phyloP scores from a whole-genome alignment of 164 flowering plant species.

The Annona squamosa region DNA sequence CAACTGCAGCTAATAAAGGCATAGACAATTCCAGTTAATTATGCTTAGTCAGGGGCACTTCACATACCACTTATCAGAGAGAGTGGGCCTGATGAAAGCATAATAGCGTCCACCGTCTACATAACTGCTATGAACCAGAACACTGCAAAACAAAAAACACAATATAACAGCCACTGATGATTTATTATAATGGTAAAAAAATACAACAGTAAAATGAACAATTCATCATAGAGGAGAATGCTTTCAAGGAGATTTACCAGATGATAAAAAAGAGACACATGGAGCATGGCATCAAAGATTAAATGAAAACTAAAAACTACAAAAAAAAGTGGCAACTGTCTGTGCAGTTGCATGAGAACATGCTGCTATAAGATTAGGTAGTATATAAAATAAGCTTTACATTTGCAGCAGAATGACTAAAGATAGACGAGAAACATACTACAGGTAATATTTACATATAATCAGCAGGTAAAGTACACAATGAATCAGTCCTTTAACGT shows the following conservation, averaged over 20 bases:
- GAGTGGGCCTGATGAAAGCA: slow-evolving; percentile 43
- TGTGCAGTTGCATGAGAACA: background rate
- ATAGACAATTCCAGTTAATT: background rate
- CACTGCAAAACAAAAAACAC: slow-evolving; percentile 27
- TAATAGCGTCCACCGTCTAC: slow-evolving; percentile 47
- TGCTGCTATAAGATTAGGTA: background rate
- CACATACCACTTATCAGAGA: slow-evolving; percentile 38
- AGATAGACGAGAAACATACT: background rate
- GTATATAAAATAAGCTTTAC: background rate
- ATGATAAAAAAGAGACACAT: background rate
- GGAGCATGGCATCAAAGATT: background rate
- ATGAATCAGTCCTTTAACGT: background rate
- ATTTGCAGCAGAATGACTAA: background rate
- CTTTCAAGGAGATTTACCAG: background rate
- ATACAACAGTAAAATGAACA: background rate
- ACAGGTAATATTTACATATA: background rate
- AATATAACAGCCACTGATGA: background rate
- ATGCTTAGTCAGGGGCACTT: background rate
- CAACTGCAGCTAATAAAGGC: background rate
- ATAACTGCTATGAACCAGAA: slow-evolving; percentile 44
- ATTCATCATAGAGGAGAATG: background rate
- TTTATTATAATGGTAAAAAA: background rate
- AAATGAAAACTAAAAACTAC: background rate
- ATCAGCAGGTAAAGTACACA: background rate
- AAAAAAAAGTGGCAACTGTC: too few relatives aligned